A percentile compares a stretch with the other conserved stretches of the same genome.
phyloP scores from a whole-genome alignment of 371 early-diverging fungal species.

The Saksenaea oblongispora region DNA sequence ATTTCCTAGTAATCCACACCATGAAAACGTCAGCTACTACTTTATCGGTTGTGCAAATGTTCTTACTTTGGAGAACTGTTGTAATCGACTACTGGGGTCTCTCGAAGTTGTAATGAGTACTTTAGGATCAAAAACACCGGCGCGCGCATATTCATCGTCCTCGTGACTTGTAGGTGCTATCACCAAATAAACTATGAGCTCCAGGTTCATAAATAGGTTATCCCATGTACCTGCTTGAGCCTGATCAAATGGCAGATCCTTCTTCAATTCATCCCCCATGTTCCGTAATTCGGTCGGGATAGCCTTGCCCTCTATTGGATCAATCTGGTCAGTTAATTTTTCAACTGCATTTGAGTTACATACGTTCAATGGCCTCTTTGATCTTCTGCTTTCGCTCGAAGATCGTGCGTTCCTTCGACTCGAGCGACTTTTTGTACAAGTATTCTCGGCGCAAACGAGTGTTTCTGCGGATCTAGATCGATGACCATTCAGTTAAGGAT shows the following conservation, averaged over 20 bases:
- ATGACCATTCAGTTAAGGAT: not conserved
- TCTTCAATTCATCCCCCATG: constrained; percentile 72
- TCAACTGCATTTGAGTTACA: constrained; percentile 37
- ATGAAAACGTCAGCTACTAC: not conserved
- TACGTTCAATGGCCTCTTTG: constrained; percentile 89
- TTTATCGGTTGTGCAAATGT: not conserved
- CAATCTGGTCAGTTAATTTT: constrained; percentile 65
- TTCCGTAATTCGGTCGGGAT: constrained; percentile 83
- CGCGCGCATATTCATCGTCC: constrained; percentile 97
- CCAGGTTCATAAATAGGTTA: not conserved
- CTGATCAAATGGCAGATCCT: constrained; percentile 88
- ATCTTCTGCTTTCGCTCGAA: constrained; percentile 92
- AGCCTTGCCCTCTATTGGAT: constrained; percentile 84
- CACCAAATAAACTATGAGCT: not conserved
- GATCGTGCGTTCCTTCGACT: constrained; percentile 86
- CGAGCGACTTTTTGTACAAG: constrained; percentile 92
- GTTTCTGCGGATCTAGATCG: constrained; percentile 74
- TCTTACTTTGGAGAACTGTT: constrained; percentile 90
- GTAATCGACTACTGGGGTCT: constrained; percentile 92
- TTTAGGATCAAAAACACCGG: constrained; percentile 94
- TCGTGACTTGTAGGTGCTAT: constrained; percentile 78
- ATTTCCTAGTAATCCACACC: constrained; percentile 67
- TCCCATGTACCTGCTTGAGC: constrained; percentile 66
- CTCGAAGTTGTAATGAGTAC: constrained; percentile 97
- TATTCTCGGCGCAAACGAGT: constrained; percentile 90